phyloP scores from a whole-genome alignment of 2,329 filamentous ascomycete genomes.

The Nannizzia gypsea region DNA sequence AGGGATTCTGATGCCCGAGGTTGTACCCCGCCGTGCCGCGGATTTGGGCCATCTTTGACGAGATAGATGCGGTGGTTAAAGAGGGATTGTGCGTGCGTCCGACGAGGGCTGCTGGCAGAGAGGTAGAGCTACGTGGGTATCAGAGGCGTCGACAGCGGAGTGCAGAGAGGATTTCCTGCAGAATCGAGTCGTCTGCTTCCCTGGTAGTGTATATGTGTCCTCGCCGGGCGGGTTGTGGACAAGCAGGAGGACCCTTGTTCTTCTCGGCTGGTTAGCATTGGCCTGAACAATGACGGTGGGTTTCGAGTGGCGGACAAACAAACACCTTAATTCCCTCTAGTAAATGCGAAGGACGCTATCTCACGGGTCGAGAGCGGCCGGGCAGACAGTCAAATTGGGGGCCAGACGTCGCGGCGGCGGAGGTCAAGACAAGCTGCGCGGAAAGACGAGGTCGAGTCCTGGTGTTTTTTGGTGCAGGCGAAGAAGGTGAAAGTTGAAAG shows the following conservation, averaged over 20 bases:
- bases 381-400: background rate
- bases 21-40: slow-evolving; percentile 70
- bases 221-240: background rate
- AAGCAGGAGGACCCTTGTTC: background rate
- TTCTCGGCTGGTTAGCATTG: background rate
- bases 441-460: background rate
- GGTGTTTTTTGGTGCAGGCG: background rate
- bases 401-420: background rate
- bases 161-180: no score
- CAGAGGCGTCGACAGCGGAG: no score
- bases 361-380: background rate
- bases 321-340: background rate
- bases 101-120: no score
- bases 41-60: slow-evolving; percentile 36
- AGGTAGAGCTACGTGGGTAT: no score
- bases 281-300: background rate
- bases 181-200: background rate
- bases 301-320: slow-evolving; percentile 2
- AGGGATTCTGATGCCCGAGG: slow-evolving; percentile 62
- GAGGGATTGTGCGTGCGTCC: background rate
- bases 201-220: background rate
- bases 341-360: background rate
- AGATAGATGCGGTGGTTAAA: background rate
- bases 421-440: background rate
- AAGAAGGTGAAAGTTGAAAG: background rate